Conservation (phyloP, 2,329 filamentous ascomycete genomes). For the Acrodontium crateriforme region DNA sequence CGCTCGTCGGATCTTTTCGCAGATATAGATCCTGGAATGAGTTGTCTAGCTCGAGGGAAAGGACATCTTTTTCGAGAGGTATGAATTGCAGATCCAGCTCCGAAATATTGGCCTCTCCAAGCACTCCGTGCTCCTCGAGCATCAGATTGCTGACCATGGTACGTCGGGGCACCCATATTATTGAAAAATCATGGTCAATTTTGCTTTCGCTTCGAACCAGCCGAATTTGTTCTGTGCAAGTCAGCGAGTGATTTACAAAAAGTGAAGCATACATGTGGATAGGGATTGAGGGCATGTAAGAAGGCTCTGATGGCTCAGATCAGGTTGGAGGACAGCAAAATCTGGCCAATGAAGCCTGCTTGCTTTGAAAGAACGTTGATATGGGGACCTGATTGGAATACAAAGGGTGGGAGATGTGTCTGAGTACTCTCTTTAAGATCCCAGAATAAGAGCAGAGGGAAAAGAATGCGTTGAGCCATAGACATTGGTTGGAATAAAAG, state of each 20-base stretch:
- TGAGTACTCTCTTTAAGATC: constrained; percentile 50
- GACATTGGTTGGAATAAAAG: constrained; percentile 3
- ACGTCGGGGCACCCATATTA: constrained; percentile 89
- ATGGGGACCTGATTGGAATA: constrained; percentile 28
- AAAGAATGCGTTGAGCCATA: constrained; percentile 2
- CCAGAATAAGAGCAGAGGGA: no score
- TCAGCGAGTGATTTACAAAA: no score
- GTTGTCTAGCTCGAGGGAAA: constrained; percentile 81
- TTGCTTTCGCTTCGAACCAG: constrained; percentile 76
- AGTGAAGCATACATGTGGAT: no score
- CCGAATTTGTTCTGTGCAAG: constrained; percentile 66
- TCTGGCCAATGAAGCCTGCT: constrained; percentile 12
- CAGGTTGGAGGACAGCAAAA: constrained; percentile 9
- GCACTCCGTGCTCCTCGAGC: constrained; percentile 80
- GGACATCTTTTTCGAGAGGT: constrained; percentile 75
- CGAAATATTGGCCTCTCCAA: constrained; percentile 79
- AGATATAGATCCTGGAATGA: constrained; percentile 80
- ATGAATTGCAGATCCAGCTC: constrained; percentile 85
- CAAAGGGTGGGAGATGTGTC: constrained; percentile 39
- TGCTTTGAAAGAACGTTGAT: constrained; percentile 12
- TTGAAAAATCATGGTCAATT: constrained; percentile 86
- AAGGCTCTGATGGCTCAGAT: constrained; percentile 22
- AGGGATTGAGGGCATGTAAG: constrained; percentile 37
- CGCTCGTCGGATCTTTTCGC: constrained; percentile 78
- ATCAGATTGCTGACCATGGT: constrained; percentile 85